Evolutionary conservation across 345 rosid genomes (phyloP).

Genomic region (Gynandropsis gynandra): DNA sequence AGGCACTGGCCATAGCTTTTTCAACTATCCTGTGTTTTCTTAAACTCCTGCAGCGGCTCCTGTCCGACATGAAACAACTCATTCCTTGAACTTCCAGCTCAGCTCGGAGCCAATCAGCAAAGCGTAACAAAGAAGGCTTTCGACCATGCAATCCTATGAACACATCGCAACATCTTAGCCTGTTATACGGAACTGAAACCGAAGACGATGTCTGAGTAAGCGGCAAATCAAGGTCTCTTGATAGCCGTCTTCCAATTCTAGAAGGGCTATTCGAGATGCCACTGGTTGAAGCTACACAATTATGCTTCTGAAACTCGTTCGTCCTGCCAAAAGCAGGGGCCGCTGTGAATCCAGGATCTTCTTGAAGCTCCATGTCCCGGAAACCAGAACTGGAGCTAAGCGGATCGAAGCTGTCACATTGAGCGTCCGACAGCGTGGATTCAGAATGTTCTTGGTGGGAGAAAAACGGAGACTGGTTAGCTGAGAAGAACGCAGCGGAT

Average conservation of each 20-base stretch:
- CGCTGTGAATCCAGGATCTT: conserved; percentile 31
- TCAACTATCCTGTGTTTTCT: conserved; percentile 60
- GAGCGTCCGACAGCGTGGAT: conserved; percentile 60
- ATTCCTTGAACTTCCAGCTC: conserved; percentile 92
- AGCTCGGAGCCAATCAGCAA: conserved; percentile 82
- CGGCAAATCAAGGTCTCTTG: conserved; percentile 16
- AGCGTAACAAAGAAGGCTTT: conserved; percentile 69
- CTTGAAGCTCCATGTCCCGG: conserved; percentile 37
- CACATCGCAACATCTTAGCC: conserved; percentile 74
- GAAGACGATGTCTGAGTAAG: too few relatives aligned
- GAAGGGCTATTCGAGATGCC: conserved; percentile 42
- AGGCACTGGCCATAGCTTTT: conserved; percentile 81
- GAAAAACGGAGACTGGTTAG: conserved; percentile 87
- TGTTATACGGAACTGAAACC: conserved; percentile 58
- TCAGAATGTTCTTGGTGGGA: conserved; percentile 58
- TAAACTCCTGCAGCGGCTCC: conserved; percentile 69
- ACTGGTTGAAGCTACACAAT: conserved; percentile 38
- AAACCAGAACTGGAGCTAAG: conserved; percentile 48
- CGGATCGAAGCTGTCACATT: conserved; percentile 48
- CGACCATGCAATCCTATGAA: conserved; percentile 77
- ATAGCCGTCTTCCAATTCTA: conserved; percentile 33
- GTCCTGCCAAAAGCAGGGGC: too few relatives aligned
- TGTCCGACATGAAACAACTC: conserved; percentile 79
- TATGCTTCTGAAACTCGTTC: conserved; percentile 41
- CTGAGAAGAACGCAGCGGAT: conserved; percentile 84